Evolutionary conservation across 768 basidiomycete genomes (phyloP).

Genomic region (Trametes maxima): DNA sequence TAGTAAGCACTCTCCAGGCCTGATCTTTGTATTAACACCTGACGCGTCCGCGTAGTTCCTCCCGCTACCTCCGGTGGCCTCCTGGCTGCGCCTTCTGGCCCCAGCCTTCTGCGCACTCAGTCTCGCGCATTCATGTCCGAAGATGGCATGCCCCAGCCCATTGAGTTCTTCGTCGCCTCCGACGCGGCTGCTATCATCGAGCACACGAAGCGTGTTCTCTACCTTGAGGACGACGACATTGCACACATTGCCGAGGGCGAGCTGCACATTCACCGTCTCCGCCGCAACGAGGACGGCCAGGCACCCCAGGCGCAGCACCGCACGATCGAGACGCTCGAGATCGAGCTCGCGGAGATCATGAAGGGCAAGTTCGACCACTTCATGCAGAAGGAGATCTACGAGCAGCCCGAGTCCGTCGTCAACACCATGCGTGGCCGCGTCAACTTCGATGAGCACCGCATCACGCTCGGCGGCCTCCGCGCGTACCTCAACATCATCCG

Average conservation of each 20-base stretch:
- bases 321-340: conserved; percentile 96
- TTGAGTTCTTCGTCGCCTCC: conserved; percentile 99
- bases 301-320: conserved; percentile 71
- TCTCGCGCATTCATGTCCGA: conserved; percentile 98
- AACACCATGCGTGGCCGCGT: conserved; percentile 99
- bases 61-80: conserved; percentile 56
- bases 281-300: conserved; percentile 77
- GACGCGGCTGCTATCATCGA: conserved; percentile 96
- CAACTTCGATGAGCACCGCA: conserved; percentile 91
- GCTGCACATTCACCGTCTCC: conserved; percentile 97
- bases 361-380: conserved; percentile 99
- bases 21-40: background rate
- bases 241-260: conserved; percentile 97
- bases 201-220: conserved; percentile 98
- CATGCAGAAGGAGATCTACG: conserved; percentile 99
- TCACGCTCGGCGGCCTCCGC: conserved; percentile 94
- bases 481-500: conserved; percentile 96
- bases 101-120: conserved; percentile 90
- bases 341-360: conserved; percentile 99
- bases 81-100: conserved; percentile 68
- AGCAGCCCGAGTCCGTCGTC: conserved; percentile 98
- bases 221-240: conserved; percentile 98
- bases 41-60: conserved; percentile 37
- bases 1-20: conserved; percentile 38
- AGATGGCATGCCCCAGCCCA: conserved; percentile 97